Conservation (phyloP, 192 early-diverging fungal species). For the Gamsiella multidivaricata region DNA sequence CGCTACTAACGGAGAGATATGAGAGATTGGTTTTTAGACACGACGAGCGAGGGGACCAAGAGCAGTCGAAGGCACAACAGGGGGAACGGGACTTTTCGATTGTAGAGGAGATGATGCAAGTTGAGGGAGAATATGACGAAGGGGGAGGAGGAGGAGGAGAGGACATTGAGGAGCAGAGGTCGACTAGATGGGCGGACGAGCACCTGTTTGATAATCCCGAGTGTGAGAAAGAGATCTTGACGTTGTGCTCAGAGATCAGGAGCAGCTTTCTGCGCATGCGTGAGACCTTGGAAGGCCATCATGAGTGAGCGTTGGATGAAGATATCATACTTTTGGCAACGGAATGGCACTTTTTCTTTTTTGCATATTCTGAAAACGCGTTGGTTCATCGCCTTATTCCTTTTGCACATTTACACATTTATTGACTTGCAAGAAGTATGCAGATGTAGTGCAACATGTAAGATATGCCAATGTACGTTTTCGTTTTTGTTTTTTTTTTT, state of each 20-base stretch:
- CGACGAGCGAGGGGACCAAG: too few relatives aligned
- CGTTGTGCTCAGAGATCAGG: conserved; percentile 22
- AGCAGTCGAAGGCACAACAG: too few relatives aligned
- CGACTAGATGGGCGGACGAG: background rate
- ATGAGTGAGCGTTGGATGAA: background rate
- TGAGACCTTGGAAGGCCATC: background rate
- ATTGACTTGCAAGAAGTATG: too few relatives aligned
- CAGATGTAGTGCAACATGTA: too few relatives aligned
- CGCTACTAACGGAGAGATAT: background rate
- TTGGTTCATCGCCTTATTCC: background rate
- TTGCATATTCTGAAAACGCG: too few relatives aligned
- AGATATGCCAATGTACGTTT: too few relatives aligned
- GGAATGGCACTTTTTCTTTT: too few relatives aligned
- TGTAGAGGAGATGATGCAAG: too few relatives aligned
- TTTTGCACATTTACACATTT: background rate
- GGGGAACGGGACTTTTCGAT: background rate
- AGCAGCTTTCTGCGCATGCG: conserved; percentile 5
- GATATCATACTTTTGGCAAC: too few relatives aligned
- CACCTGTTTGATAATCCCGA: background rate
- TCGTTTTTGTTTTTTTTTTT: too few relatives aligned
- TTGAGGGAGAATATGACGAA: background rate
- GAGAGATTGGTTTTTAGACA: background rate
- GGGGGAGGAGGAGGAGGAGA: background rate
- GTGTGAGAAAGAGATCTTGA: conserved; percentile 7
- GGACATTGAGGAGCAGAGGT: too few relatives aligned